Conservation (phyloP, 2,329 filamentous ascomycete genomes). For the Zymoseptoria passerinii region DNA sequence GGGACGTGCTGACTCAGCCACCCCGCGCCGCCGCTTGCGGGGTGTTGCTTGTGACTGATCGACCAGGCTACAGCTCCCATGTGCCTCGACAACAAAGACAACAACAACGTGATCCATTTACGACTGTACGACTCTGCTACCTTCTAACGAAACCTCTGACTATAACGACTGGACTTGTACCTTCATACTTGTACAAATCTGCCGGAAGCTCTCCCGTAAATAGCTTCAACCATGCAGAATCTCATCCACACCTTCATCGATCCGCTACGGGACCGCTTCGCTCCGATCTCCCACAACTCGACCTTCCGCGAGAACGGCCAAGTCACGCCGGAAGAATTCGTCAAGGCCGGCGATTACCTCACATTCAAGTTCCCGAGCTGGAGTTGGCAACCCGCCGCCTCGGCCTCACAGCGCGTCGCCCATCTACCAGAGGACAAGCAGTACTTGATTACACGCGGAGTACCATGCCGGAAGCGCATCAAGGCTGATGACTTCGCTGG, state of each 20-base stretch:
- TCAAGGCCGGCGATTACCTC: constrained; percentile 91
- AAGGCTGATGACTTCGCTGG: constrained; percentile 79
- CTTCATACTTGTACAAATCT: neutral
- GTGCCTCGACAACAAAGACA: neutral
- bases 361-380: constrained; percentile 99
- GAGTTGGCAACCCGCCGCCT: constrained; percentile 88
- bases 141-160: neutral
- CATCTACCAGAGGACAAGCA: constrained; percentile 87
- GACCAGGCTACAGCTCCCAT: neutral
- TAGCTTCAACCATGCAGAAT: constrained; percentile 60
- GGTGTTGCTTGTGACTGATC: neutral
- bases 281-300: constrained; percentile 79
- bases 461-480: constrained; percentile 84
- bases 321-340: constrained; percentile 95
- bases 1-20: neutral
- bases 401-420: constrained; percentile 65
- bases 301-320: constrained; percentile 91
- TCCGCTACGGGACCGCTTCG: constrained; percentile 82
- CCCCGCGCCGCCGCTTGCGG: neutral
- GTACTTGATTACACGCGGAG: constrained; percentile 87
- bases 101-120: neutral
- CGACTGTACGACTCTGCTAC: neutral
- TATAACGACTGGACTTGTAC: neutral
- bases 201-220: neutral
- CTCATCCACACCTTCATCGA: constrained; percentile 81